Evolutionary conservation across 1,284 basidiomycete genomes (phyloP), one percentile per base, ranked within the genome.

Genomic region (Bjerkandera adusta): DNA sequence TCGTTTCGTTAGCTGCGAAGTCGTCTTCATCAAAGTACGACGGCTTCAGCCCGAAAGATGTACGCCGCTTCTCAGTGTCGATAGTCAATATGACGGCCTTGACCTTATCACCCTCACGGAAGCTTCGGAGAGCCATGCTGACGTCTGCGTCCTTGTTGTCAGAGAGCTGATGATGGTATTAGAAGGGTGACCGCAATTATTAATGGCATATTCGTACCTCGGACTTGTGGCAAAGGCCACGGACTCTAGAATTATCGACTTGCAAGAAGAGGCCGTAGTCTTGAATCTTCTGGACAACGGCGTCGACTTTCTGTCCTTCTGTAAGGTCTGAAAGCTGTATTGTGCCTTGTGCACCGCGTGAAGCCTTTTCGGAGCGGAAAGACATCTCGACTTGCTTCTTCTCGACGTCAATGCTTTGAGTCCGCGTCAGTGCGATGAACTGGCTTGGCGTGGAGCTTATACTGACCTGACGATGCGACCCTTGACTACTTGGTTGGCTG

Each of bases 181-280:
- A 36, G 12, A 16, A 25, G 30, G 32, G 8, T 13, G 5, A 15
- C 7, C 22, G 8, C 10, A 20, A 39, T 27, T 36, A 34, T 27
- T 42, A 47, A 46, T 38, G 32, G 21, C 26, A n/a, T 15, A 41
- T 43, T 52, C 75, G 43, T 59, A 87, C 89, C 75, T 97, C 80
- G 16, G 89, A 91, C 67, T 93, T 93, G 68, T 99, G 97, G 65
- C 96, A 98, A 8, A 99, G 73, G 4, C 97, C 97, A 47, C 79
- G 86, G 40, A 98, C 72, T 58, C 86, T 87, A 1, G 89, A 87
- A 12, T 80, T 86, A 8, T 89, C 82, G 34, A 98, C 85, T 62
- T 88, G 80, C 44, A 99, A 82, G 70, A 99, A 98, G 30, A 97
- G 75, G 13, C 97, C 97, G 60, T 92, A 99, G 29, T 84, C 79